Evolutionary conservation across 352 stramenopile genomes (phyloP).

Genomic region (Pythium brassicae): DNA sequence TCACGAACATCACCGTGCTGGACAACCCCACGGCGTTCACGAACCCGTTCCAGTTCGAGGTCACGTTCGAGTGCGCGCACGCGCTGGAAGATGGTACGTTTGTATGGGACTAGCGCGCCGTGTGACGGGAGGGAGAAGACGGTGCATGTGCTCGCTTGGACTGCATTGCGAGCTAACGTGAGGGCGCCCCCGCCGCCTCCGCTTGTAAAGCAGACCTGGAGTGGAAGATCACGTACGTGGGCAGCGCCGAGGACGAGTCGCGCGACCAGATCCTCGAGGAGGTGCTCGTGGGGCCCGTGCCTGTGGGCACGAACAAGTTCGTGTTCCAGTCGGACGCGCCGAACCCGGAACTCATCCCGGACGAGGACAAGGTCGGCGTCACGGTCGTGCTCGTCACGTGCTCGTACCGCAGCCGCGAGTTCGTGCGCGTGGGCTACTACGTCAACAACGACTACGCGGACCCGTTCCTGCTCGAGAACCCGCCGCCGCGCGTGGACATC

Average conservation of each 20-base stretch:
- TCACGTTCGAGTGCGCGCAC: constrained; percentile 99
- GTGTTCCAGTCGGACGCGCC: constrained; percentile 95
- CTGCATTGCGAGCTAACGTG: neutral
- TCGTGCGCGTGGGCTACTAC: constrained; percentile 94
- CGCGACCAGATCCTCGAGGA: constrained; percentile 98
- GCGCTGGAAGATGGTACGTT: constrained; percentile 90
- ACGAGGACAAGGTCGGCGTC: constrained; percentile 97
- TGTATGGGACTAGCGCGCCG: neutral
- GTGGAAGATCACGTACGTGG: constrained; percentile 99
- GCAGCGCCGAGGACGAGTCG: constrained; percentile 93
- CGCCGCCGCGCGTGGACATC: constrained; percentile 80
- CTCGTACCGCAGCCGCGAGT: constrained; percentile 96
- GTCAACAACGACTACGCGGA: constrained; percentile 99
- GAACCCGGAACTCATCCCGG: constrained; percentile 89
- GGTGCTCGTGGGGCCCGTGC: constrained; percentile 97
- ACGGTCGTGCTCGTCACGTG: constrained; percentile 98
- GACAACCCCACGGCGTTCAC: constrained; percentile 97
- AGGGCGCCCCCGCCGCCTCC: too few relatives aligned
- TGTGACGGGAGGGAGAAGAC: too few relatives aligned
- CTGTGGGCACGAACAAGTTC: constrained; percentile 98
- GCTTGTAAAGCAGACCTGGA: constrained; percentile 88
- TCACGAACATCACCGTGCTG: constrained; percentile 95
- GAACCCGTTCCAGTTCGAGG: constrained; percentile 99
- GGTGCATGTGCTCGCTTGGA: neutral
- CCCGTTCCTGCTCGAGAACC: constrained; percentile 82